Percentiles rank a stretch among this genome's conserved stretches.
These are phyloP conservation scores for Daldinia sp. DNA, from an alignment of 2,329 filamentous ascomycete species.

Conservation along the genomic window DNA sequence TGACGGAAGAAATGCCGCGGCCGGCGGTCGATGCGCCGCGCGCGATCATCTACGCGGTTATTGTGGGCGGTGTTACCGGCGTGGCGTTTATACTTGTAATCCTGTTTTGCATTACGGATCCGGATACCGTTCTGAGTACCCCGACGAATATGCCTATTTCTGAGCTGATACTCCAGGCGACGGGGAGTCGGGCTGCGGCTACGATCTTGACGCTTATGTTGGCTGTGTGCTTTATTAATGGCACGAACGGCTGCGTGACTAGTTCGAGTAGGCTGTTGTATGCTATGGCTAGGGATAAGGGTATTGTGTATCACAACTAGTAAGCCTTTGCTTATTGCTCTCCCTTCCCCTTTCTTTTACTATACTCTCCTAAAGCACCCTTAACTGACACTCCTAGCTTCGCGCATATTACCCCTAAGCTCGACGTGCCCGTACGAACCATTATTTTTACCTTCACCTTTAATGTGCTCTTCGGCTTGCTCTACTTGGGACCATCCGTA, in stretches of 20 bases:
- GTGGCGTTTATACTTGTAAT: constrained; percentile 52
- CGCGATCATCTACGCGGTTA: constrained; percentile 55
- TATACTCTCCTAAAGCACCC: neutral
- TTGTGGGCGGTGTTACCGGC: constrained; percentile 53
- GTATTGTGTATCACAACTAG: constrained; percentile 48
- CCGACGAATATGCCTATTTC: constrained; percentile 56
- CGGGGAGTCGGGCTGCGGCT: constrained; percentile 50
- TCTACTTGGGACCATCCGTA: constrained; percentile 56
- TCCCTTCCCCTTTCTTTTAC: neutral
- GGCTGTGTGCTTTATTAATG: constrained; percentile 55
- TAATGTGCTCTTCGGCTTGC: constrained; percentile 55
- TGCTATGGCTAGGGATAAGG: constrained; percentile 57
- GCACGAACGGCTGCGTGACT: constrained; percentile 55
- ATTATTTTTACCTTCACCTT: constrained; percentile 54
- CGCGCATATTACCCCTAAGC: constrained; percentile 48
- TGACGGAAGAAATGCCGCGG: constrained; percentile 57
- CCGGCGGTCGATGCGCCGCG: constrained; percentile 52
- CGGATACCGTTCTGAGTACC: constrained; percentile 47
- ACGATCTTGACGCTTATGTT: constrained; percentile 53
- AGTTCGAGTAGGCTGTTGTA: constrained; percentile 54
- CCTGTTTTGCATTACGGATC: constrained; percentile 53
- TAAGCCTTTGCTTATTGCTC: constrained; percentile 7
- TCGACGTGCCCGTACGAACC: constrained; percentile 54
- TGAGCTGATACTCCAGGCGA: constrained; percentile 55
- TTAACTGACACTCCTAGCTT: constrained; percentile 42